phyloP scores from a whole-genome alignment of 78 protist species.

The Emiliania huxleyi region DNA sequence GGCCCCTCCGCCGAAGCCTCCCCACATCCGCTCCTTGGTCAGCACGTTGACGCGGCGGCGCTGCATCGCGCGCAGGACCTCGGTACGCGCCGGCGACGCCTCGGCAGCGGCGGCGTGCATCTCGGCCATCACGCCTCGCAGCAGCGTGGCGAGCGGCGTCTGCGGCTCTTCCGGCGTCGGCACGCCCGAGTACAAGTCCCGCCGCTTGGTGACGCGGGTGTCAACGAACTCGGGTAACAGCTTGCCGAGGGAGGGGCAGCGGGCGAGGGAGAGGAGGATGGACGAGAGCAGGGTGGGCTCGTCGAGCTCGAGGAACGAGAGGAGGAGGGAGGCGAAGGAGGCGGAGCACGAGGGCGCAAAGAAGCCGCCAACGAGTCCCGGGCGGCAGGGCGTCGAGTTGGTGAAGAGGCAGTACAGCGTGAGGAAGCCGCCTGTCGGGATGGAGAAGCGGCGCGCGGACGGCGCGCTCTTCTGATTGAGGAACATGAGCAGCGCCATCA shows the following conservation, averaged over 20 bases:
- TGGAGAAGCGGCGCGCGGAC: neutral
- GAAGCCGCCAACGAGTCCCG: neutral
- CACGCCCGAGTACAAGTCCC: neutral
- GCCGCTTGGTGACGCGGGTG: neutral
- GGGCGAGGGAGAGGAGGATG: neutral
- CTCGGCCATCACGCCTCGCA: neutral
- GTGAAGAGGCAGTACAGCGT: neutral
- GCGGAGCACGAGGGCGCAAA: neutral
- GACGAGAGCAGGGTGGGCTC: neutral
- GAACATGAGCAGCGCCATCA: neutral
- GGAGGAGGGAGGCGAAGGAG: neutral
- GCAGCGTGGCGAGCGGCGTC: slow-evolving; percentile 8
- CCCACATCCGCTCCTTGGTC: neutral
- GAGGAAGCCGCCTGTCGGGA: neutral
- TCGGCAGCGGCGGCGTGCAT: neutral
- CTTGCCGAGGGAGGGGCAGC: neutral
- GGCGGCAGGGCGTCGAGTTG: neutral
- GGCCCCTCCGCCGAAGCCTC: neutral
- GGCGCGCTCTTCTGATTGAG: neutral
- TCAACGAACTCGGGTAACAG: slow-evolving; percentile 6
- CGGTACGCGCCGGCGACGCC: neutral
- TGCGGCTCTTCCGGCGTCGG: neutral
- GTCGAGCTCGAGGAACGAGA: neutral
- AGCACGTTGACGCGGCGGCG: neutral
- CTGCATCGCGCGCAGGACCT: neutral